Evolutionary conservation across 2,329 filamentous ascomycete genomes (phyloP).

Genomic region (Grosmannia clavigera): DNA sequence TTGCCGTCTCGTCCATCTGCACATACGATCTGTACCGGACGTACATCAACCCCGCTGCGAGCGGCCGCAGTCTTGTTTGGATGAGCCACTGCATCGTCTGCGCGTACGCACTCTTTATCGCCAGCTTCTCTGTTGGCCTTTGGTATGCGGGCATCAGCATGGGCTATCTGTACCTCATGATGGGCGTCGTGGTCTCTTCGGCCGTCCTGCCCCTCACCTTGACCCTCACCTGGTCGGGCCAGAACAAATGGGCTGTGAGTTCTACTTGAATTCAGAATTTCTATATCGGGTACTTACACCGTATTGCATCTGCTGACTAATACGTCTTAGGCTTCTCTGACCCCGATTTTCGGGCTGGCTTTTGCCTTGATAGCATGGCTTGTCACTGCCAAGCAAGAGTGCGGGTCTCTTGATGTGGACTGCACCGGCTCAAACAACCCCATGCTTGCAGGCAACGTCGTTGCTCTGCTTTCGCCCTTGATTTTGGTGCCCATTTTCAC

Average conservation of each 20-base stretch:
- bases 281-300: not conserved
- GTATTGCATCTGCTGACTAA: not conserved
- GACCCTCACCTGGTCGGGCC: slow-evolving; percentile 68
- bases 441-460: slow-evolving; percentile 80
- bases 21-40: slow-evolving; percentile 85
- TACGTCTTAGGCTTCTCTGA: slow-evolving; percentile 39
- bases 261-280: not conserved
- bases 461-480: slow-evolving; percentile 64
- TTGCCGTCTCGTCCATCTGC: slow-evolving; percentile 77
- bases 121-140: slow-evolving; percentile 64
- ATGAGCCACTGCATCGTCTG: slow-evolving; percentile 65
- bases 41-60: slow-evolving; percentile 69
- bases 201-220: slow-evolving; percentile 75
- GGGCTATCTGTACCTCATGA: slow-evolving; percentile 64
- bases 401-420: slow-evolving; percentile 54
- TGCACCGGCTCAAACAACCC: slow-evolving; percentile 77
- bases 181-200: slow-evolving; percentile 82
- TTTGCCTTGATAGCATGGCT: slow-evolving; percentile 66
- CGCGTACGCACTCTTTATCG: slow-evolving; percentile 62
- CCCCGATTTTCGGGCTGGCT: slow-evolving; percentile 55
- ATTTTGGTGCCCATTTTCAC: slow-evolving; percentile 69
- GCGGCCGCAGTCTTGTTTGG: slow-evolving; percentile 64
- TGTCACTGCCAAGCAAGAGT: slow-evolving; percentile 59
- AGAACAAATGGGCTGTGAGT: slow-evolving; percentile 55
- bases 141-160: slow-evolving; percentile 66